Conservation (phyloP, 2,329 filamentous ascomycete species). For the Paracoccidioides brasiliensis region DNA sequence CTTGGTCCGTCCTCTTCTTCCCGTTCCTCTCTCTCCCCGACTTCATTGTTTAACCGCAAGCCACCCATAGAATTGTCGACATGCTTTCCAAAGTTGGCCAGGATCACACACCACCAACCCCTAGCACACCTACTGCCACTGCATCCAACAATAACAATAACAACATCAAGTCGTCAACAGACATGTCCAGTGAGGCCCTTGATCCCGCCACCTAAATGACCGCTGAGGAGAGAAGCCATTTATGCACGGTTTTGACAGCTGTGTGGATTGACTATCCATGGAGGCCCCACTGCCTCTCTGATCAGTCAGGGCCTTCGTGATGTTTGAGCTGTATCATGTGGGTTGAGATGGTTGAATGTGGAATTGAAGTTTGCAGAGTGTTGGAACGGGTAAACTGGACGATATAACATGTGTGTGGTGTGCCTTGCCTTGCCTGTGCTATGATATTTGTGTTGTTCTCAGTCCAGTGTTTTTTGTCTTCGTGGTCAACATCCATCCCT, state of each 20-base stretch:
- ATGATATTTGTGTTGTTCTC: not conserved
- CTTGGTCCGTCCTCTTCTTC: not conserved
- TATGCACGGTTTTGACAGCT: not conserved
- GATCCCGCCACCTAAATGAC: not conserved
- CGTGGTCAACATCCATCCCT: too few species aligned
- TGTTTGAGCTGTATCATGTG: too few species aligned
- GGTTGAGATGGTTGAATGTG: too few species aligned
- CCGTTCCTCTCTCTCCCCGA: not conserved
- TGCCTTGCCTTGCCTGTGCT: too few species aligned
- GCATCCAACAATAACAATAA: not conserved
- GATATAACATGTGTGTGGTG: too few species aligned
- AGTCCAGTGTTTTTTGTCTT: not conserved
- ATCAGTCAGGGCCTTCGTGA: too few species aligned
- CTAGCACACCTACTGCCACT: constrained; percentile 1
- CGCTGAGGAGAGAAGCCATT: not conserved
- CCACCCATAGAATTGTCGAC: constrained; percentile 22
- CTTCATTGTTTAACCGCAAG: not conserved
- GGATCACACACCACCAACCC: constrained; percentile 2
- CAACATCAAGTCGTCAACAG: not conserved
- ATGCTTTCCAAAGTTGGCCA: constrained; percentile 22
- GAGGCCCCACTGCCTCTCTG: too few species aligned
- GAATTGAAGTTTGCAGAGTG: too few species aligned
- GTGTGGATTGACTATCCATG: not conserved
- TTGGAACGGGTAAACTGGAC: too few species aligned
- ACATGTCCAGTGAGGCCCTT: not conserved